These are phyloP conservation scores for Curvularia sp. DNA, from an alignment of 2,329 filamentous ascomycete genomes.

Conservation along the genomic window DNA sequence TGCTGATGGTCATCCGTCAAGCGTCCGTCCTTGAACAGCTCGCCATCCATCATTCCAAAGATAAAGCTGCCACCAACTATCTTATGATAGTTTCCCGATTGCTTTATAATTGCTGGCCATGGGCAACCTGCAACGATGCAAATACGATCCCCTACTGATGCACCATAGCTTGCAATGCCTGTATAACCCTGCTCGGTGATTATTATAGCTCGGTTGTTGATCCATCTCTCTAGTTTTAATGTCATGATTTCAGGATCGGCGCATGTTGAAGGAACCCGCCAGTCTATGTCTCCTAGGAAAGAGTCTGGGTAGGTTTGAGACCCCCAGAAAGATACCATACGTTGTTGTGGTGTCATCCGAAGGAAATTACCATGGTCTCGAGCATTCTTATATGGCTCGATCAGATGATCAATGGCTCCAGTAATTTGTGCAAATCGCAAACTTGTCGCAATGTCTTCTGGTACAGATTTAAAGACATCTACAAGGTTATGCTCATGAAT, in stretches of 20 bases:
- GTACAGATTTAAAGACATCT: background rate
- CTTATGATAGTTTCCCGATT: background rate
- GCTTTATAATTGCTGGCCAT: background rate
- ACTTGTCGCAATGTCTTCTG: background rate
- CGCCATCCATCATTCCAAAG: background rate
- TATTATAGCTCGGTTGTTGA: background rate
- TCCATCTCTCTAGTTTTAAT: too few species aligned
- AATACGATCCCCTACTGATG: background rate
- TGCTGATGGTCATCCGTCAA: slow-evolving; percentile 3
- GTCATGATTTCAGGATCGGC: background rate
- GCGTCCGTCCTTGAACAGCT: background rate
- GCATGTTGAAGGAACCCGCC: background rate
- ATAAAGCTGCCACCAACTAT: background rate
- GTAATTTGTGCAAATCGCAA: background rate
- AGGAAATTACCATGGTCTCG: background rate
- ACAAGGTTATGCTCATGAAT: background rate
- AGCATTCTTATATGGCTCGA: background rate
- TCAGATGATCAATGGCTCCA: background rate
- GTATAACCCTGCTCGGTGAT: background rate
- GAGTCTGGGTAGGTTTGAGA: background rate
- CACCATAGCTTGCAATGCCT: background rate
- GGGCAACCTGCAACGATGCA: background rate
- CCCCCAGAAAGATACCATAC: background rate
- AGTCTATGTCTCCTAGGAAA: slow-evolving; percentile 4
- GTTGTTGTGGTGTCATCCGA: background rate